Conservation (phyloP, 2,329 filamentous ascomycete species). For the Elsinoe batatas region DNA sequence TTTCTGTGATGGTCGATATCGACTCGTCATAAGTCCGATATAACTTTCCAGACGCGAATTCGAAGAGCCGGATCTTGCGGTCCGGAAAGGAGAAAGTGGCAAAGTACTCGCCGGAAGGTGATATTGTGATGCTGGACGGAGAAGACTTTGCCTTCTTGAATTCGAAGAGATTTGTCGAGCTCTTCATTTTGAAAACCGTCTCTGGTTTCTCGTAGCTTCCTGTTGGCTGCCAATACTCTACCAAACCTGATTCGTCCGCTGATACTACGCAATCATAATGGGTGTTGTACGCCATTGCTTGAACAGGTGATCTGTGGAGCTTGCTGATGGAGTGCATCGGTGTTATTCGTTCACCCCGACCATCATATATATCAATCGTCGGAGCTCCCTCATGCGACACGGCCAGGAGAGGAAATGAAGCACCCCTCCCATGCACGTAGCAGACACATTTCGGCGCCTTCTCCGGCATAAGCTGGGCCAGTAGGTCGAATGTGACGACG, state of each 20-base stretch:
- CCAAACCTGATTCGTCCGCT: constrained; percentile 79
- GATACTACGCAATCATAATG: constrained; percentile 84
- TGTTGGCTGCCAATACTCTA: constrained; percentile 89
- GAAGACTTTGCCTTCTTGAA: constrained; percentile 90
- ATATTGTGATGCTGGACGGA: constrained; percentile 72
- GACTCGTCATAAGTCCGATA: constrained; percentile 94
- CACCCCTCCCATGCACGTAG: constrained; percentile 82
- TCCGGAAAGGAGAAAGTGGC: constrained; percentile 87
- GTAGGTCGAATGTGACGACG: constrained; percentile 58
- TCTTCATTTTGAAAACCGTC: constrained; percentile 87
- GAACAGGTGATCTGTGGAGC: constrained; percentile 73
- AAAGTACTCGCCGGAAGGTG: constrained; percentile 76
- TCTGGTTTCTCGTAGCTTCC: constrained; percentile 81
- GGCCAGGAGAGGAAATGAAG: constrained; percentile 77
- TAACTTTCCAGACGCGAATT: constrained; percentile 80
- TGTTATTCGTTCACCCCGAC: constrained; percentile 66
- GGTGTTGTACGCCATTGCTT: constrained; percentile 82
- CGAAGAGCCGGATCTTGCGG: constrained; percentile 84
- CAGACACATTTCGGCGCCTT: constrained; percentile 70
- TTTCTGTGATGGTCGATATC: constrained; percentile 74
- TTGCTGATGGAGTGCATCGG: constrained; percentile 68
- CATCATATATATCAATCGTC: constrained; percentile 76
- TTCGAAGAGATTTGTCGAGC: constrained; percentile 85
- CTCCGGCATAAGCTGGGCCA: constrained; percentile 71
- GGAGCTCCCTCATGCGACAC: constrained; percentile 67